A percentile compares a stretch with the other conserved stretches of the same genome.
Conservation (phyloP, 2,329 filamentous ascomycete species). For the Alternaria dauci region DNA sequence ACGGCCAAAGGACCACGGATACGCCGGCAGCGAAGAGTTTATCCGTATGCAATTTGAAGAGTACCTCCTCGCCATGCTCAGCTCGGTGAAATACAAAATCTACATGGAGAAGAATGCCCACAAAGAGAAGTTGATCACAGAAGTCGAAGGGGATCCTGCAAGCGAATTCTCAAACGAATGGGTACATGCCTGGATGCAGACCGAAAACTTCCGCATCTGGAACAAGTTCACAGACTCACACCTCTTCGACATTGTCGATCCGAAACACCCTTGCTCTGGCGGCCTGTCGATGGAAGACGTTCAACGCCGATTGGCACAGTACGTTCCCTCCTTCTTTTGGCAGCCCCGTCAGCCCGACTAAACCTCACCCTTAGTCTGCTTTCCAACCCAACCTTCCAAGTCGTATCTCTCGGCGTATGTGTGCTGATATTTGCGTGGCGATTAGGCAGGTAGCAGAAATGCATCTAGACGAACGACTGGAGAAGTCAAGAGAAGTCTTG, state of each 20-base stretch:
- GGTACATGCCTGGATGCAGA: slow-evolving; percentile 84
- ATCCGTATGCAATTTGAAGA: slow-evolving; percentile 97
- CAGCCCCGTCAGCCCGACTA: slow-evolving; percentile 33
- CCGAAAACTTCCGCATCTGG: slow-evolving; percentile 93
- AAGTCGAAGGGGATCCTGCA: slow-evolving; percentile 80
- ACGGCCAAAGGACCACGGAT: slow-evolving; percentile 92
- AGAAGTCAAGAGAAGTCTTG: slow-evolving; percentile 81
- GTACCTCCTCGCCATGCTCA: slow-evolving; percentile 88
- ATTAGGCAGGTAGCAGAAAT: slow-evolving; percentile 83
- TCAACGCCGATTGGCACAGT: slow-evolving; percentile 82
- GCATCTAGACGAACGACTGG: slow-evolving; percentile 89
- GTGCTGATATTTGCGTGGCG: slow-evolving; percentile 50
- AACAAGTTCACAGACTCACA: slow-evolving; percentile 76
- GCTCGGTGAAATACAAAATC: slow-evolving; percentile 84
- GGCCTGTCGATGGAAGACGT: slow-evolving; percentile 94
- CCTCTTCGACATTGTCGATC: slow-evolving; percentile 93
- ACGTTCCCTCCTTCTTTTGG: slow-evolving; percentile 31
- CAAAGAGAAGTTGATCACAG: slow-evolving; percentile 69
- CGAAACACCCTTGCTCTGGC: slow-evolving; percentile 90
- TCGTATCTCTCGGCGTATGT: slow-evolving; percentile 40
- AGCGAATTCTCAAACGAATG: slow-evolving; percentile 85
- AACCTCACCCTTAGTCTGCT: slow-evolving; percentile 39
- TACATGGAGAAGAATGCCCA: slow-evolving; percentile 56
- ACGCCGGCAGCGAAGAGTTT: slow-evolving; percentile 95
- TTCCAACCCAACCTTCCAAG: slow-evolving; percentile 40